Evolutionary conservation across 805 yeast genomes (phyloP).

Genomic region (Starmerella stigmatis): DNA sequence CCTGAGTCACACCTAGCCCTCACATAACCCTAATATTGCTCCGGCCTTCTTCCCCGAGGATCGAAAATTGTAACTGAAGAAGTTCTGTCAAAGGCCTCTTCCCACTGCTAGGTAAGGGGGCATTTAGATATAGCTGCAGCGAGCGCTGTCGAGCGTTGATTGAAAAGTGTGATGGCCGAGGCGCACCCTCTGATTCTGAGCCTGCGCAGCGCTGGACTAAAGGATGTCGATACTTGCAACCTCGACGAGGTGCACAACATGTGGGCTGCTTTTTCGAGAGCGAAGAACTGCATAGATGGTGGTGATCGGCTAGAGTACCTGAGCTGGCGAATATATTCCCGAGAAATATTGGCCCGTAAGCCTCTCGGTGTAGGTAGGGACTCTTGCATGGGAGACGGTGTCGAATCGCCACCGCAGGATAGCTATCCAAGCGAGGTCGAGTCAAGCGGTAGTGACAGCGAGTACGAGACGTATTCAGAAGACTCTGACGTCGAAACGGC

Average conservation of each 20-base stretch:
- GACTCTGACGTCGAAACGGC: not conserved
- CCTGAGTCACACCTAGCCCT: constrained; percentile 1
- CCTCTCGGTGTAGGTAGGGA: no score
- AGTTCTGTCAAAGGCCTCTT: no score
- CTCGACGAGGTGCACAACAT: constrained; percentile 23
- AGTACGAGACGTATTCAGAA: not conserved
- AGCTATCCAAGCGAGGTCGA: not conserved
- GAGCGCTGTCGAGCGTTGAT: not conserved
- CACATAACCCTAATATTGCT: not conserved
- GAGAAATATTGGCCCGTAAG: constrained; percentile 15
- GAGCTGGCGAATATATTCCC: constrained; percentile 25
- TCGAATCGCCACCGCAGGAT: not conserved
- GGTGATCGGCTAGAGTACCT: constrained; percentile 25
- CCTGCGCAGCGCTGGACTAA: constrained; percentile 22
- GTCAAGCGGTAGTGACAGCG: constrained; percentile 1
- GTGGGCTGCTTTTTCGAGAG: constrained; percentile 25
- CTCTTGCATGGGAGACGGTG: not conserved
- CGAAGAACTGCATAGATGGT: constrained; percentile 22
- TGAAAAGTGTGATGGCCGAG: constrained; percentile 12
- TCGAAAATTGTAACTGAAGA: no score
- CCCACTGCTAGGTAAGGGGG: no score
- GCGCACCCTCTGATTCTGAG: constrained; percentile 20
- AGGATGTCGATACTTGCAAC: constrained; percentile 22
- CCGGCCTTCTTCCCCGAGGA: not conserved
- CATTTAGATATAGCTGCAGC: constrained; percentile 1